phyloP scores from a whole-genome alignment of 768 basidiomycete genomes.

The Pulveroboletus sp. region DNA sequence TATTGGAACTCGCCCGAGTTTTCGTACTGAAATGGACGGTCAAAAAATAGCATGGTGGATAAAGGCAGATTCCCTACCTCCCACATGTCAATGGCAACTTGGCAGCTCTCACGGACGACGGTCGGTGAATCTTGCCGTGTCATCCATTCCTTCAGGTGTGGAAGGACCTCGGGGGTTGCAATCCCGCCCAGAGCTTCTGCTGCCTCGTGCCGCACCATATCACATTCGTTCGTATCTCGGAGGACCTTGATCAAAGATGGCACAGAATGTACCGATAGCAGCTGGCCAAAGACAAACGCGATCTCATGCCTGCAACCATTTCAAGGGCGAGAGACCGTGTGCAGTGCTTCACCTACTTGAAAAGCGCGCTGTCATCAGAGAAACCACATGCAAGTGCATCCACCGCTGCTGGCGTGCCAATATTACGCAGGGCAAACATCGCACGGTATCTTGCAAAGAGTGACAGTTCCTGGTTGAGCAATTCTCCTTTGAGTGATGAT shows the following conservation, averaged over 20 bases:
- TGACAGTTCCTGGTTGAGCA: constrained; percentile 65
- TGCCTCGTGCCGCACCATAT: constrained; percentile 98
- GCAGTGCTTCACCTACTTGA: constrained; percentile 65
- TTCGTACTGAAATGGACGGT: constrained; percentile 53
- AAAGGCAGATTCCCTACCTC: constrained; percentile 53
- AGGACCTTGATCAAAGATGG: constrained; percentile 81
- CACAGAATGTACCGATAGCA: constrained; percentile 85
- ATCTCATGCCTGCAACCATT: constrained; percentile 80
- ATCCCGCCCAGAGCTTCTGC: constrained; percentile 99
- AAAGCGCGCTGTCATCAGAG: constrained; percentile 82
- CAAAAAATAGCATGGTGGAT: neutral
- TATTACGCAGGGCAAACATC: constrained; percentile 96
- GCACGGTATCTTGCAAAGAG: constrained; percentile 95
- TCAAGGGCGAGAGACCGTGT: neutral
- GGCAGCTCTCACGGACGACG: constrained; percentile 94
- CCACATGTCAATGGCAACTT: constrained; percentile 97
- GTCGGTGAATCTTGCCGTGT: constrained; percentile 71
- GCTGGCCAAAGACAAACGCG: constrained; percentile 96
- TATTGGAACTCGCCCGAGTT: constrained; percentile 82
- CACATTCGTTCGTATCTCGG: constrained; percentile 68
- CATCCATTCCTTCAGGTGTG: constrained; percentile 85
- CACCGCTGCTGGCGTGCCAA: constrained; percentile 81
- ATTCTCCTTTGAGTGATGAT: constrained; percentile 50
- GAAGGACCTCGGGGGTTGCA: constrained; percentile 87
- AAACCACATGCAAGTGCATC: constrained; percentile 92